Evolutionary conservation across 129 eudicot species (phyloP), one percentile per base, ranked within the genome.

Genomic region (Glebionis coronaria): DNA sequence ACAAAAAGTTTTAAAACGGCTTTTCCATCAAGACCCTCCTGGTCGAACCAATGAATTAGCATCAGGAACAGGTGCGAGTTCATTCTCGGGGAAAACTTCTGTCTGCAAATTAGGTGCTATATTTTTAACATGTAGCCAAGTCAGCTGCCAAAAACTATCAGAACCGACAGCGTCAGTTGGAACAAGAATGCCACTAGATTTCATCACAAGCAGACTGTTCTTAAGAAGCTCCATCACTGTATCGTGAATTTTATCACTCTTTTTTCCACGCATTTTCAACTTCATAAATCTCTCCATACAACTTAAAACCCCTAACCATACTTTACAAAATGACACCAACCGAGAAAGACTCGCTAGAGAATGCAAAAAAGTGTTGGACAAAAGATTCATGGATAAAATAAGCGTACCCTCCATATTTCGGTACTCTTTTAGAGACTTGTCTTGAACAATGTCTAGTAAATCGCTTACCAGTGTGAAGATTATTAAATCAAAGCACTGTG

Each of bases 91-190:
- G 63, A 84, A 84, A 56, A 81, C 76, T 79, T 87, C 87, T 0
- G 31, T 56, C 47, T 79, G 87, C 83, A 87, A 59, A 66, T 80
- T 73, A n/a, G 95, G 90, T 15, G 83, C 52, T 5, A 87, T 83
- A 47, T 81, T 83, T 16, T 83, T 83, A 28, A 87, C 87, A 72
- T 83, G 84, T 69, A 79, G 76, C 90, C 95, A 87, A 44, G 95
- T 87, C 35, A 82, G 65, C 67, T 87, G 82, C 95, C 63, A 57
- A 57, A 57, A 57, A 27, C 63, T 57, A 27, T 57, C 63, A 57
- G 63, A 57, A 27, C 63, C 63, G 9, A 57, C 63, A 27, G 44
- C 63, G 5, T 57, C 63, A 57, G 29, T 57, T 25, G 63, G 63
- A 57, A 57, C 63, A 25, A 57, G 42, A 12, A 57, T 25, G 13